These are phyloP conservation scores for Lipomyces anomalus DNA, from an alignment of 805 yeast genomes.

Conservation along the genomic window DNA sequence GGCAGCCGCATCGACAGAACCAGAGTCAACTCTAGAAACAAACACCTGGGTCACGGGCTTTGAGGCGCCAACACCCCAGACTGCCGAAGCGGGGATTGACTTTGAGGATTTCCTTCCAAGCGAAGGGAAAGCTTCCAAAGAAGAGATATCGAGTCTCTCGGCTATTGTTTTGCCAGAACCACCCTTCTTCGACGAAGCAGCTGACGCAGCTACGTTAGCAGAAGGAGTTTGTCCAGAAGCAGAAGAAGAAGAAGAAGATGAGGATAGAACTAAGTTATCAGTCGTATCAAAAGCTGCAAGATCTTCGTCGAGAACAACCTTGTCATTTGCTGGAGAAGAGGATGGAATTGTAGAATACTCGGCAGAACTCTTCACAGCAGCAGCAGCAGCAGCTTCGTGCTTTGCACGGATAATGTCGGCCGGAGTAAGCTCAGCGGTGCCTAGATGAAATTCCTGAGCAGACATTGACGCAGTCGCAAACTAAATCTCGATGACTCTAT, in stretches of 20 bases:
- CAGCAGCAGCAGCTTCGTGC: conserved; percentile 14
- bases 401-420: conserved; percentile 21
- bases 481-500: too few species aligned
- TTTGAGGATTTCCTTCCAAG: conserved; percentile 23
- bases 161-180: conserved; percentile 1
- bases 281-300: conserved; percentile 17
- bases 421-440: conserved; percentile 15
- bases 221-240: conserved; percentile 5
- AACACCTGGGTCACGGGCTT: conserved; percentile 6
- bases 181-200: not conserved
- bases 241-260: conserved; percentile 7
- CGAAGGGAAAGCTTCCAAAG: conserved; percentile 31
- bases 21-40: too few species aligned
- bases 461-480: too few species aligned
- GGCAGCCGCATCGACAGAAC: too few species aligned
- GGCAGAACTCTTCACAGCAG: too few species aligned
- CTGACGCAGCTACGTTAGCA: conserved; percentile 7
- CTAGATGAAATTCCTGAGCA: too few species aligned
- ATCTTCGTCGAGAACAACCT: conserved; percentile 12
- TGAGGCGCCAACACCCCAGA: conserved; percentile 24
- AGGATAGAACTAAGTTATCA: conserved; percentile 9
- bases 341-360: too few species aligned
- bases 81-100: conserved; percentile 11
- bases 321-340: conserved; percentile 6
- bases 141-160: conserved; percentile 26